Conservation (phyloP, 2,329 filamentous ascomycete species). For the Ascochyta viciae-villosae region DNA sequence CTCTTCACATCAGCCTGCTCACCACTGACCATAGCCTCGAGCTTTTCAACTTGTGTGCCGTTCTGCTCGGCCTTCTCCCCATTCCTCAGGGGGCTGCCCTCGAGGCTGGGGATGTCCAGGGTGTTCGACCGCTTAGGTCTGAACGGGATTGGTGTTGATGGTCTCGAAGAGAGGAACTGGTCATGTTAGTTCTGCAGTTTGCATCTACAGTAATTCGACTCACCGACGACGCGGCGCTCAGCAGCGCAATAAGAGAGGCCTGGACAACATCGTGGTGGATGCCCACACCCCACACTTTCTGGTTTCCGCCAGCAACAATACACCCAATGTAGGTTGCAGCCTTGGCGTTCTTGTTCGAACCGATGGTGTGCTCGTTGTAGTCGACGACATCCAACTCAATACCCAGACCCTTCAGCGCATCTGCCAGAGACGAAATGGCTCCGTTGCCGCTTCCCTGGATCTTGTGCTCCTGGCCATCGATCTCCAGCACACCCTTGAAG, state of each 20-base stretch:
- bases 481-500: conserved; percentile 83
- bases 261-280: conserved; percentile 93
- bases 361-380: conserved; percentile 96
- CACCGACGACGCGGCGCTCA: conserved; percentile 86
- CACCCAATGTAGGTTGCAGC: conserved; percentile 97
- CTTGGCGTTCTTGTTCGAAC: conserved; percentile 80
- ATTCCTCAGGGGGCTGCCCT: conserved; percentile 29
- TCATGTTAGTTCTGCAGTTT: conserved; percentile 13
- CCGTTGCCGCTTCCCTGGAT: conserved; percentile 86
- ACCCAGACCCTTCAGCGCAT: conserved; percentile 78
- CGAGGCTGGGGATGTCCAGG: conserved; percentile 40
- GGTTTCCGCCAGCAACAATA: conserved; percentile 68
- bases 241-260: conserved; percentile 82
- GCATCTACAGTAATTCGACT: conserved; percentile 47
- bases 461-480: conserved; percentile 80
- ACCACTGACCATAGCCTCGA: conserved; percentile 42
- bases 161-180: conserved; percentile 75
- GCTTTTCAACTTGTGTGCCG: conserved; percentile 33
- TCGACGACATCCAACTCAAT: conserved; percentile 90
- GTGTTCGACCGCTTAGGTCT: conserved; percentile 64
- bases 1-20: conserved; percentile 28
- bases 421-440: conserved; percentile 85
- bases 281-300: conserved; percentile 87
- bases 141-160: conserved; percentile 71
- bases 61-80: conserved; percentile 13